Conservation (phyloP, 2,329 filamentous ascomycete genomes). For the Aspergillus ochraceoroseus region DNA sequence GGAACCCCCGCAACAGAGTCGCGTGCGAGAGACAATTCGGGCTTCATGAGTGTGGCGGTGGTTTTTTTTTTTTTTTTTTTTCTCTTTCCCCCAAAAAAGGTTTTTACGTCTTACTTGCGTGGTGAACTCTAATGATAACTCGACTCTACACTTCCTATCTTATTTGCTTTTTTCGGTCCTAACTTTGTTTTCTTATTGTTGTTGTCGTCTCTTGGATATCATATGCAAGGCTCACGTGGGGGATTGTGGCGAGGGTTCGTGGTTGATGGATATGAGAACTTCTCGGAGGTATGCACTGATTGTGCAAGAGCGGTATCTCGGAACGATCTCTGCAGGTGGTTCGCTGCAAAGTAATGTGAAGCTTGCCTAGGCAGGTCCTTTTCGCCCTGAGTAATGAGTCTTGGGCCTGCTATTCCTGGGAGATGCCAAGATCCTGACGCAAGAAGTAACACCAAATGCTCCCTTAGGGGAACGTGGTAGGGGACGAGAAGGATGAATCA, state of each 20-base stretch:
- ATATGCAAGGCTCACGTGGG: conserved; percentile 13
- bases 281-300: conserved; percentile 2
- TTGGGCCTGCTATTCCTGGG: conserved; percentile 2
- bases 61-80: too few relatives aligned
- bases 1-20: conserved; percentile 44
- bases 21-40: conserved; percentile 19
- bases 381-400: neutral
- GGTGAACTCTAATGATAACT: conserved; percentile 8
- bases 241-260: conserved; percentile 1
- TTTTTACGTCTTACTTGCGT: conserved; percentile 5
- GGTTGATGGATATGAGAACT: conserved; percentile 1
- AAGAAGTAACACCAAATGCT: conserved; percentile 12
- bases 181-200: conserved; percentile 1
- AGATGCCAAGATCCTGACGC: conserved; percentile 16
- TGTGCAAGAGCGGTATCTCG: conserved; percentile 1
- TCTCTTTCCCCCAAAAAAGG: too few relatives aligned
- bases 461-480: conserved; percentile 22
- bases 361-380: conserved; percentile 7
- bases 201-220: neutral
- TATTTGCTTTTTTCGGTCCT: neutral
- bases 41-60: conserved; percentile 16
- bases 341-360: conserved; percentile 13
- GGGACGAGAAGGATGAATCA: conserved; percentile 17
- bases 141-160: neutral
- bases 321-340: conserved; percentile 5